These are phyloP conservation scores for Gaeumannomyces tritici DNA, from an alignment of 2,329 filamentous ascomycete species.

Conservation along the genomic window DNA sequence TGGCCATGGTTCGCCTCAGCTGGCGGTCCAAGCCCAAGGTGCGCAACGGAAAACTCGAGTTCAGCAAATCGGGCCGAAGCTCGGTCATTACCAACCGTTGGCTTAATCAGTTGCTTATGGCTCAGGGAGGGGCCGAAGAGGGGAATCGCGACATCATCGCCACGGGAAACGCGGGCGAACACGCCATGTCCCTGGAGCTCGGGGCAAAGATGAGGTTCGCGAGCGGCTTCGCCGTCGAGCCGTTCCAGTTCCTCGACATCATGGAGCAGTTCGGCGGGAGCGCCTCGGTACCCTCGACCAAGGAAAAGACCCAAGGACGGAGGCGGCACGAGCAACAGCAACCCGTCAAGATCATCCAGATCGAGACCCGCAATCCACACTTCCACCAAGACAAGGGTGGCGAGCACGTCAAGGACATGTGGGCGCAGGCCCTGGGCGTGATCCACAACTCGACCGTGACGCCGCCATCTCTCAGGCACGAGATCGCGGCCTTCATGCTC, in stretches of 20 bases:
- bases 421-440: conserved; percentile 17
- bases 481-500: conserved; percentile 8
- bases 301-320: background rate
- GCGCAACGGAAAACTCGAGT: conserved; percentile 14
- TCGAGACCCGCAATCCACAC: conserved; percentile 21
- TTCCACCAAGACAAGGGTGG: conserved; percentile 19
- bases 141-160: conserved; percentile 12
- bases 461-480: conserved; percentile 5
- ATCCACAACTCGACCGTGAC: conserved; percentile 16
- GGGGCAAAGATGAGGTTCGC: conserved; percentile 20
- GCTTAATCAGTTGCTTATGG: conserved; percentile 17
- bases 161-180: conserved; percentile 23
- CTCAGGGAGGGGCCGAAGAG: background rate
- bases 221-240: conserved; percentile 22
- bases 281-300: background rate
- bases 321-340: background rate
- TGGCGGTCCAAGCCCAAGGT: conserved; percentile 23
- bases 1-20: conserved; percentile 21
- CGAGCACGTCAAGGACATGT: conserved; percentile 18
- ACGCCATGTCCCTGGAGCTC: conserved; percentile 25
- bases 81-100: conserved; percentile 20
- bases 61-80: conserved; percentile 17
- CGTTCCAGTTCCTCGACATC: conserved; percentile 21
- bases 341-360: conserved; percentile 17
- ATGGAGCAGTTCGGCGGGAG: conserved; percentile 12